Evolutionary conservation across 805 yeast species (phyloP), one percentile per base, ranked within the genome.

Genomic region (Phaffomyces thermotolerans): DNA sequence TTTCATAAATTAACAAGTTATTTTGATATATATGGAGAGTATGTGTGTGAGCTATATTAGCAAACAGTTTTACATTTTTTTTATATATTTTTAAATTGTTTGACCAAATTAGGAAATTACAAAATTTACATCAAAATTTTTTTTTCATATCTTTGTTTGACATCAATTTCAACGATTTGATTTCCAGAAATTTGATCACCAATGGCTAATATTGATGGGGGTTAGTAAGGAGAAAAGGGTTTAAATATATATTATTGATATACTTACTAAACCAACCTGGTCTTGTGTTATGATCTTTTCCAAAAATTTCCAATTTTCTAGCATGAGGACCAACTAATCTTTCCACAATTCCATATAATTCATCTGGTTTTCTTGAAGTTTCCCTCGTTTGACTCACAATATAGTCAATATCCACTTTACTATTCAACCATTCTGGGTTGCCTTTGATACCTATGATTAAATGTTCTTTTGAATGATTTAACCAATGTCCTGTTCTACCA

Each of bases 401-500:
- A 7, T 83, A 65, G 57, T 90, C 96, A 4, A 81, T 68, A 59
- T 90, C 96, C 15, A 84, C 61, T 27, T 75, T 70, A 42, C 70
- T 66, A 44, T 75, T 76, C 24, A 88, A 54, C 95, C 95, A 87
- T 31, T 62, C 55, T 0, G 95, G 89, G 34, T 76, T 59, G 1
- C 96, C 97, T 56, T 90, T 90, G 23, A 84, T 56, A 29, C 96
- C 98, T 8, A 91, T 84, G 5, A 90, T 63, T 36, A 88, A 67
- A 59, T 90, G 97, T 61, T 90, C 98, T 54, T 90, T 90, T 0
- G 96, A 84, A 63, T 90, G 98, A 58, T 90, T 90, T 42, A 90
- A 69, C 98, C 98, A 90, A 60, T 90, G 98, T 0, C 98, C 98
- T 0, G 98, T 90, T 50, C 97, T 68, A 1, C 98, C 98, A 0